These are phyloP conservation scores for Stentor coeruleus DNA, from an alignment of 73 alveolate species.

Conservation along the genomic window DNA sequence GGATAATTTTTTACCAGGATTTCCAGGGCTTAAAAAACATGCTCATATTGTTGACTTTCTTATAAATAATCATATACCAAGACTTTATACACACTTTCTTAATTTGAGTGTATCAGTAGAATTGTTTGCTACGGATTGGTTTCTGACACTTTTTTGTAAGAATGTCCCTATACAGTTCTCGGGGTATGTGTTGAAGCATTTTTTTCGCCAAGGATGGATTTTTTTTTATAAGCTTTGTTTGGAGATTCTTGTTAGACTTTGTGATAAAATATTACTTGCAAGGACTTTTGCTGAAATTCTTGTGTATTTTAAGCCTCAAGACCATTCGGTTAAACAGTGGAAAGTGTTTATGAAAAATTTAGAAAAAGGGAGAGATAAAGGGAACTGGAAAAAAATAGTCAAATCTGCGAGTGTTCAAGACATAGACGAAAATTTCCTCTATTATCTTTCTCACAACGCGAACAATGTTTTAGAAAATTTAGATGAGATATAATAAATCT, in stretches of 20 bases:
- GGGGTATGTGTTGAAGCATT: neutral
- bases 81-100: constrained; percentile 36
- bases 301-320: neutral
- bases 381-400: neutral
- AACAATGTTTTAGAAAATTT: neutral
- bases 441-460: neutral
- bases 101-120: constrained; percentile 35
- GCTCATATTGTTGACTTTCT: constrained; percentile 37
- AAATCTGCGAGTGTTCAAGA: neutral
- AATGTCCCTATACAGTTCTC: neutral
- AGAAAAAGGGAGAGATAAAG: neutral
- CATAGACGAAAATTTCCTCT: neutral
- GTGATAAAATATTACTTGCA: neutral
- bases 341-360: neutral
- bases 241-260: neutral
- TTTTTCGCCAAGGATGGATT: neutral
- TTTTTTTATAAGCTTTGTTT: neutral
- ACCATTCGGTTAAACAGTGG: neutral
- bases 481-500: too few species aligned
- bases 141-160: constrained; percentile 50
- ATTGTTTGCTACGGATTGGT: constrained; percentile 65
- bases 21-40: constrained; percentile 68
- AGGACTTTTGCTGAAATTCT: neutral
- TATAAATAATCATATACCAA: constrained; percentile 32
- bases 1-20: constrained; percentile 51